Percentiles rank a stretch among this genome's conserved stretches.
Conservation (phyloP, 2,329 filamentous ascomycete genomes). For the Ophiostoma australiae region DNA sequence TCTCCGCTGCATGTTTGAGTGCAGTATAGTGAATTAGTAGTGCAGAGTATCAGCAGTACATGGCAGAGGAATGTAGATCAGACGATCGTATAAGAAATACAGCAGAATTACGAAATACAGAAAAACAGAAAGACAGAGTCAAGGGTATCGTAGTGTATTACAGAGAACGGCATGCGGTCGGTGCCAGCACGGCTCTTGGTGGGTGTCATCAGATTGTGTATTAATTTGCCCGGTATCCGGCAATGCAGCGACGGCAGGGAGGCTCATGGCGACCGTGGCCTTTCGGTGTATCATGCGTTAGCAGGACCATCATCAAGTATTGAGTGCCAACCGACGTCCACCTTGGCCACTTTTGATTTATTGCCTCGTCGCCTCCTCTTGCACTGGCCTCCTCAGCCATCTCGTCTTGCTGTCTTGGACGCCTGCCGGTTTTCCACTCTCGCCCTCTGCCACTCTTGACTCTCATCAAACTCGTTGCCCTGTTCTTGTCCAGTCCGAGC, state of each 20-base stretch:
- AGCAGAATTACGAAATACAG: no score
- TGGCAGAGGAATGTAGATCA: neutral
- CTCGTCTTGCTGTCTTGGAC: neutral
- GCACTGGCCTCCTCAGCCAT: neutral
- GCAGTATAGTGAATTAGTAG: neutral
- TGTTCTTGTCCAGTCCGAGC: neutral
- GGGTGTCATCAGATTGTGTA: neutral
- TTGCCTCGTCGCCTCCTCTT: neutral
- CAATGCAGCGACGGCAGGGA: neutral
- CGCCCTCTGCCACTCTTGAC: neutral
- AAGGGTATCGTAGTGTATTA: neutral
- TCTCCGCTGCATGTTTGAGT: slow-evolving; percentile 5
- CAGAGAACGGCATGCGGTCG: neutral
- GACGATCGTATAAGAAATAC: neutral
- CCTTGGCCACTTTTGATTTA: neutral
- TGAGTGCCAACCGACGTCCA: neutral
- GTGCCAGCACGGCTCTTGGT: neutral
- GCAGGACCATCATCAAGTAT: neutral
- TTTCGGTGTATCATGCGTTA: no score
- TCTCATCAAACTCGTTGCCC: neutral
- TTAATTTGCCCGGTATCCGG: neutral
- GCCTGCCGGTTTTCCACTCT: neutral
- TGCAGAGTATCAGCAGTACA: neutral
- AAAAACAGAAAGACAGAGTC: no score
- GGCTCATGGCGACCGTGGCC: neutral